Base-by-base conservation (phyloP, 176 grass and related monocot species). In the Avena atlantica region DNA sequence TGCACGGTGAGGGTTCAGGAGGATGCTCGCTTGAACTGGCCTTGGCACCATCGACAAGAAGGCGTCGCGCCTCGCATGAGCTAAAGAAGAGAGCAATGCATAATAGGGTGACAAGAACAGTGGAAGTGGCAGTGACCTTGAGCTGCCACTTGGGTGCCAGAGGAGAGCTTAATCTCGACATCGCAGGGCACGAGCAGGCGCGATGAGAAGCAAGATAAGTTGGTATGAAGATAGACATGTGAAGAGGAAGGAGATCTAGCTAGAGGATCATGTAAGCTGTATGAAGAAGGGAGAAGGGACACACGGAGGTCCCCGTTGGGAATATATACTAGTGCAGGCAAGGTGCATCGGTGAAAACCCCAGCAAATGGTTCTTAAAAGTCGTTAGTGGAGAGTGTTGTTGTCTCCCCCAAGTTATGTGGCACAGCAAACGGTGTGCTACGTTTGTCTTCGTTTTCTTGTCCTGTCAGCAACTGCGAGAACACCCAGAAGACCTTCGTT, bases 251-350 rank as follows among this genome's bases (percentile, higher is more conserved):
- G 70, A 66, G 27, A 61, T 87, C 27, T 88, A 21, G 85, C 59
- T 87, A 34, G 85, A 70, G 16, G 76, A 10, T 13, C 45, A 79
- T 71, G 77, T 78, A 49, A 83, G 86, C 42, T 55, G 75, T 31
- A 66, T 68, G 29, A 56, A 50, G 15, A 48, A 17, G 59, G 52
- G 66, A 74, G 59, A 55, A 77, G 27, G 59, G 12, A n/a, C 81
- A 84, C 20, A 70, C 23, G n/a, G 85, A 80, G 85, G 76, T 12
- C 76, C 49, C 17, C 55, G 56, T 88, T 93, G 75, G 86, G 53
- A 83, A 76, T 96, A 89, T 90, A 92, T 97, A 85, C 77, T 80
- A 87, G 81, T 64, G 86, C 20, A 79, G 76, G 17, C 36, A 83
- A 85, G 86, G 79, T 36, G 65, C 63, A 69, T 81, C 79, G 81